Conservation (phyloP, 176 grass and related monocot species). For the Urochloa ruziziensis region DNA sequence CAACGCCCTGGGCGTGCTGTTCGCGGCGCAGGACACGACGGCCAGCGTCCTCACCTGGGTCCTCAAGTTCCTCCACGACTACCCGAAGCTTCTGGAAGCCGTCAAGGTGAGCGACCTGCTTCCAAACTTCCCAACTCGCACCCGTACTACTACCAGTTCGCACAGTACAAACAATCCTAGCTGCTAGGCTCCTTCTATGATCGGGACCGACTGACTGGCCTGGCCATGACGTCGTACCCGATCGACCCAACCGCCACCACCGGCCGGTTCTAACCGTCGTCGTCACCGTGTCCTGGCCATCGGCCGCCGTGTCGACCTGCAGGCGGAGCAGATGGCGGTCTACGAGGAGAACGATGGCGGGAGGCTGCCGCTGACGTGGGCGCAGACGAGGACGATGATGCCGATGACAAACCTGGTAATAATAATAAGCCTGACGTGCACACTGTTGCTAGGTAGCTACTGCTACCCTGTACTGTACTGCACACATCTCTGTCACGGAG, state of each 20-base stretch:
- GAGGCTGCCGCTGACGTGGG: slow-evolving; percentile 52
- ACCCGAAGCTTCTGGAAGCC: slow-evolving; percentile 57
- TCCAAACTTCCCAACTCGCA: too few species aligned
- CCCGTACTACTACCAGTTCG: too few species aligned
- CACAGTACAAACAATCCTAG: neutral
- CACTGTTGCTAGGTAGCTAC: too few species aligned
- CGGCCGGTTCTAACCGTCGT: neutral
- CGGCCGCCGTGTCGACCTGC: slow-evolving; percentile 15
- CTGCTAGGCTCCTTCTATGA: too few species aligned
- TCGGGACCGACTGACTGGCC: neutral
- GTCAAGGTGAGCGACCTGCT: slow-evolving; percentile 50
- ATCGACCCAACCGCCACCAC: neutral
- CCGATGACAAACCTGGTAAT: slow-evolving; percentile 45
- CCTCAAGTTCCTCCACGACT: slow-evolving; percentile 57
- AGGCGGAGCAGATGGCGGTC: slow-evolving; percentile 52
- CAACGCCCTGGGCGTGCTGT: slow-evolving; percentile 63
- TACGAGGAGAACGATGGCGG: slow-evolving; percentile 40
- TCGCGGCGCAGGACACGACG: slow-evolving; percentile 71
- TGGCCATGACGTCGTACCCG: neutral
- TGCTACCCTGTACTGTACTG: too few species aligned
- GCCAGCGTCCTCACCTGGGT: slow-evolving; percentile 71
- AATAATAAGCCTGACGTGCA: neutral
- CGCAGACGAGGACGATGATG: slow-evolving; percentile 65
- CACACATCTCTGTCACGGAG: neutral
- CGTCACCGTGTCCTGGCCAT: neutral